A percentile compares a stretch with the other conserved stretches of the same genome.
Evolutionary conservation across 2,329 filamentous ascomycete species (phyloP).

Genomic region (Oidium heveae): DNA sequence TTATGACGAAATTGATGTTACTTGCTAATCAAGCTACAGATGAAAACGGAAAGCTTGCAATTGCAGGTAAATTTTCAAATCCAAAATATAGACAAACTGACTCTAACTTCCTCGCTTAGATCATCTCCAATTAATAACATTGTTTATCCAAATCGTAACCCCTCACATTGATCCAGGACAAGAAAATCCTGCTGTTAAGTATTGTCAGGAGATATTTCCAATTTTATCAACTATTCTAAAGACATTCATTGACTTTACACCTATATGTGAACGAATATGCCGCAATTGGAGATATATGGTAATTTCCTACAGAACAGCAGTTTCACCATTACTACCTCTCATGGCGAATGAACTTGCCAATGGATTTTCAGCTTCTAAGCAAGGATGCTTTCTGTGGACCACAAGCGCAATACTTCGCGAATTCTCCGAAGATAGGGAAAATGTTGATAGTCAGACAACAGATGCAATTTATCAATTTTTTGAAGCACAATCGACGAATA

Average conservation of each 20-base stretch:
- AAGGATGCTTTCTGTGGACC: slow-evolving; percentile 98
- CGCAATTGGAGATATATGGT: slow-evolving; percentile 95
- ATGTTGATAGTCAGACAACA: slow-evolving; percentile 57
- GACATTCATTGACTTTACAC: slow-evolving; percentile 62
- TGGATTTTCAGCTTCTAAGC: slow-evolving; percentile 63
- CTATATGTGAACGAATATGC: slow-evolving; percentile 82
- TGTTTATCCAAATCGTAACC: slow-evolving; percentile 56
- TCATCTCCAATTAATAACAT: slow-evolving; percentile 74
- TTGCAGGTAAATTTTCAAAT: slow-evolving; percentile 39
- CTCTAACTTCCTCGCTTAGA: slow-evolving; percentile 22
- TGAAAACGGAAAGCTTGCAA: slow-evolving; percentile 58
- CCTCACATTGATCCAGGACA: slow-evolving; percentile 48
- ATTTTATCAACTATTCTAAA: slow-evolving; percentile 68
- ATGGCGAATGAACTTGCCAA: slow-evolving; percentile 72
- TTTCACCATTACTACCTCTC: slow-evolving; percentile 57
- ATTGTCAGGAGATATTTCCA: slow-evolving; percentile 84
- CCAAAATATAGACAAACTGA: neutral
- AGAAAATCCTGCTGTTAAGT: slow-evolving; percentile 78
- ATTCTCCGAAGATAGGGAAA: slow-evolving; percentile 74
- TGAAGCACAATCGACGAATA: slow-evolving; percentile 72
- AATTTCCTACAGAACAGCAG: slow-evolving; percentile 77
- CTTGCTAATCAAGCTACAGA: slow-evolving; percentile 69
- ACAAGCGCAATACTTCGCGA: slow-evolving; percentile 86
- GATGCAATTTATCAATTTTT: slow-evolving; percentile 86
- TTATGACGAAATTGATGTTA: slow-evolving; percentile 61